Evolutionary conservation across 1,139 yeast genomes (phyloP), one percentile per base, ranked within the genome.

Genomic region (Zygosaccharomyces sapae): DNA sequence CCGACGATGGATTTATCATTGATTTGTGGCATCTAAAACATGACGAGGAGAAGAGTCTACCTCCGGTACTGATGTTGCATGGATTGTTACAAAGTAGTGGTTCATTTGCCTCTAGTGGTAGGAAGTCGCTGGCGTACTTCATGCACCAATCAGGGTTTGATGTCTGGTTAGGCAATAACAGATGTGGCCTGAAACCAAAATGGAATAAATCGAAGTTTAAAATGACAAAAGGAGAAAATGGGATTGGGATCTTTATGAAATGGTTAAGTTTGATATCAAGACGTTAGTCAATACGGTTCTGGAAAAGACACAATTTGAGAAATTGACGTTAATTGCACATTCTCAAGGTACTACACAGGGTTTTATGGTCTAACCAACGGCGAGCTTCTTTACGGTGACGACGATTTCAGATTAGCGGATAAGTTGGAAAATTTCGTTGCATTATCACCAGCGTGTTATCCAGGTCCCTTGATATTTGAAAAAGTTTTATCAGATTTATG

Each of bases 331-430:
- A 25, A 74, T 83, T 8, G 90, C 90, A 0, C 98, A 92, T 62
- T 87, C 95, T 22, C 98, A 92, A 67, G 97, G 97, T 1, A 88
- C 97, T 2, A 79, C 96, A 0, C 96, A 90, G 65, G 75, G 84
- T 1, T 84, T 49, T 68, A 86, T 56, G 75, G 81, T 1, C 63
- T 83, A 25, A 69, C 71, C 39, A 76, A 80, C 63, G 67, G 67
- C 4, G 61, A 59, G 31, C 46, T 55, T 12, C 38, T 64, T 1
- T 62, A 60, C 33, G 47, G 51, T 20, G 54, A 56, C 24, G 73
- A 77, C 46, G 66, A 69, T 22, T 75, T 74, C 27, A 70, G 66
- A 2, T 54, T 74, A 27, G 49, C 74, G 48, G 69, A 70, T 2
- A 80, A 80, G 53, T 65, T 92, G 19, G 83, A 81, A 48, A 73